Evolutionary conservation across 257 asterid species (phyloP).

Genomic region (Osmanthus fragrans): DNA sequence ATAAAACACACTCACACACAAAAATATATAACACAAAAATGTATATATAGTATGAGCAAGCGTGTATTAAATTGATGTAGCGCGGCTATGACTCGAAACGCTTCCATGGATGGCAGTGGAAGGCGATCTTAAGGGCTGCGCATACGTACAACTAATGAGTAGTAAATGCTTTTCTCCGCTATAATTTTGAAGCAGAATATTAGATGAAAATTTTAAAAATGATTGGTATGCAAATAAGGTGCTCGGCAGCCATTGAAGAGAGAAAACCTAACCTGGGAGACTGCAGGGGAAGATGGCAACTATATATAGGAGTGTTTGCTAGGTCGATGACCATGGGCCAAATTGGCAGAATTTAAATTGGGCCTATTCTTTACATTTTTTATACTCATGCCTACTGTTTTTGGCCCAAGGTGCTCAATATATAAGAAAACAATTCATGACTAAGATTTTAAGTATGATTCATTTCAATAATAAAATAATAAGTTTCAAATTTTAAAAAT

Average conservation of each 20-base stretch:
- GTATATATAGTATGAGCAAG: not conserved
- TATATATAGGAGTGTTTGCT: no score
- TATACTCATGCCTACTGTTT: no score
- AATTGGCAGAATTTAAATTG: not conserved
- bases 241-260: not conserved
- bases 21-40: slow-evolving; percentile 10
- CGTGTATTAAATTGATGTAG: slow-evolving; percentile 30
- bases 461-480: no score
- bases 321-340: not conserved
- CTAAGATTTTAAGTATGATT: no score
- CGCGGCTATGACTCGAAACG: slow-evolving; percentile 94
- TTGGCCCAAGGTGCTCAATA: no score
- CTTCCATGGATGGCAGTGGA: slow-evolving; percentile 67
- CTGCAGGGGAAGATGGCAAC: not conserved
- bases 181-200: not conserved
- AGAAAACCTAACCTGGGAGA: not conserved
- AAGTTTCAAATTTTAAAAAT: no score
- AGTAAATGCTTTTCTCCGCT: not conserved
- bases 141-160: slow-evolving; percentile 5
- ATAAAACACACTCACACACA: slow-evolving; percentile 19
- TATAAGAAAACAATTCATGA: no score
- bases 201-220: no score
- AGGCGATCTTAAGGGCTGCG: slow-evolving; percentile 99
- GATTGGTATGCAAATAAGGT: not conserved
- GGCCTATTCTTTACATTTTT: not conserved